phyloP scores from a whole-genome alignment of 495 filamentous ascomycete genomes.

The Aspergillus saccharolyticus region DNA sequence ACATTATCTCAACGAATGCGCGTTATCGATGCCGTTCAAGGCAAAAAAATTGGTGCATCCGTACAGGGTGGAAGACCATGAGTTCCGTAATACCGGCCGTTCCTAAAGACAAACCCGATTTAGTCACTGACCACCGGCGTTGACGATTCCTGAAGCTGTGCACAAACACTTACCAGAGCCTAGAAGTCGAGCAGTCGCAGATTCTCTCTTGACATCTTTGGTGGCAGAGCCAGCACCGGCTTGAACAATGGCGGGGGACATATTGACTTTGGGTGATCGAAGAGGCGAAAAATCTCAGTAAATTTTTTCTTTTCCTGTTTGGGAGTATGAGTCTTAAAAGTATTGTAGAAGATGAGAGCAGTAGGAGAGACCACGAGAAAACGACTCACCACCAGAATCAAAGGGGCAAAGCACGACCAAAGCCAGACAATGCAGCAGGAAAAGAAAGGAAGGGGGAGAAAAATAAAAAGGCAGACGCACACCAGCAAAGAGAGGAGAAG shows the following conservation, averaged over 20 bases:
- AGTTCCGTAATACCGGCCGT: conserved; percentile 94
- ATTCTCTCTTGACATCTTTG: conserved; percentile 79
- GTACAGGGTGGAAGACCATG: conserved; percentile 91
- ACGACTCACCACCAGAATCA: background rate
- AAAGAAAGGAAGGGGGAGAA: background rate
- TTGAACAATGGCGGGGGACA: conserved; percentile 49
- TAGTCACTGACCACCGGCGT: conserved; percentile 14
- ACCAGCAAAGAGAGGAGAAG: background rate
- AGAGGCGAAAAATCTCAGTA: conserved; percentile 7
- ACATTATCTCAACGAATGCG: background rate
- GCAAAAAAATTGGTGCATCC: conserved; percentile 16
- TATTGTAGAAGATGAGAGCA: background rate
- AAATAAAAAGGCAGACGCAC: conserved; percentile 1
- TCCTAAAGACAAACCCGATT: conserved; percentile 47
- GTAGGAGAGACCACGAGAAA: background rate
- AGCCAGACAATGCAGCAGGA: conserved; percentile 5
- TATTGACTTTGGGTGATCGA: conserved; percentile 23
- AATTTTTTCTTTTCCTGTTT: conserved; percentile 10
- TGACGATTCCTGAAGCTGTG: conserved; percentile 3
- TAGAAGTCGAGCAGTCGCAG: conserved; percentile 75
- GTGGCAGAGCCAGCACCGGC: conserved; percentile 47
- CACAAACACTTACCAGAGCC: conserved; percentile 69
- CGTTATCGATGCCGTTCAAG: background rate
- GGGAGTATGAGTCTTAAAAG: background rate
- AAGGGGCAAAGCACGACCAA: conserved; percentile 1